Evolutionary conservation across 345 rosid species (phyloP).

Genomic region (Populus deltoides): DNA sequence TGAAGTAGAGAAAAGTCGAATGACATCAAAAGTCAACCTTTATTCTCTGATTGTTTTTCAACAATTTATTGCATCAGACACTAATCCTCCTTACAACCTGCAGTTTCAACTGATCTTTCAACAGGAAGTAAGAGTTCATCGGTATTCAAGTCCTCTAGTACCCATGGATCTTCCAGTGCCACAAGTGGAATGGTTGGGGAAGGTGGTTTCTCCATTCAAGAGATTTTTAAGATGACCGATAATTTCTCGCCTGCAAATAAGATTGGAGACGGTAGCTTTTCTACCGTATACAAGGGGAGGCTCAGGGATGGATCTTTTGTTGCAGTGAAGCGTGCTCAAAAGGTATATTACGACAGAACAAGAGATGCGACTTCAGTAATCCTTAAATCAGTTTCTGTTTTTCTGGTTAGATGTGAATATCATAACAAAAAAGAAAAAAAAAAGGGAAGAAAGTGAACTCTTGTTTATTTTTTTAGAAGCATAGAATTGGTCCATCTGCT

Average conservation of each 20-base stretch:
- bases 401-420: not conserved
- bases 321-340: constrained; percentile 82
- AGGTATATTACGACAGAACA: constrained; percentile 42
- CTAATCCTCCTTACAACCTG: constrained; percentile 25
- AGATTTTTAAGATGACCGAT: constrained; percentile 67
- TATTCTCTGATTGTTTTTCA: too few relatives aligned
- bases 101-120: constrained; percentile 49
- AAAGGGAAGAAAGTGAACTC: not conserved
- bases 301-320: constrained; percentile 77
- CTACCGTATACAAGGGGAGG: constrained; percentile 73
- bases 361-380: not conserved
- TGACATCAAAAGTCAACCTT: too few relatives aligned
- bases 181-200: constrained; percentile 40
- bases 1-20: too few relatives aligned
- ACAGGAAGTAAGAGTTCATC: constrained; percentile 47
- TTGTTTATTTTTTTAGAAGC: not conserved
- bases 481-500: not conserved
- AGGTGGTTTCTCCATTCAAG: constrained; percentile 50
- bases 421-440: not conserved
- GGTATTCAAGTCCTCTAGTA: constrained; percentile 42
- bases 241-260: constrained; percentile 60
- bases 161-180: constrained; percentile 48
- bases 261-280: constrained; percentile 82
- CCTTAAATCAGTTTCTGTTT: not conserved
- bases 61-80: not conserved